phyloP scores from a whole-genome alignment of 2,329 filamentous ascomycete genomes.

The Ophiostoma sp. region DNA sequence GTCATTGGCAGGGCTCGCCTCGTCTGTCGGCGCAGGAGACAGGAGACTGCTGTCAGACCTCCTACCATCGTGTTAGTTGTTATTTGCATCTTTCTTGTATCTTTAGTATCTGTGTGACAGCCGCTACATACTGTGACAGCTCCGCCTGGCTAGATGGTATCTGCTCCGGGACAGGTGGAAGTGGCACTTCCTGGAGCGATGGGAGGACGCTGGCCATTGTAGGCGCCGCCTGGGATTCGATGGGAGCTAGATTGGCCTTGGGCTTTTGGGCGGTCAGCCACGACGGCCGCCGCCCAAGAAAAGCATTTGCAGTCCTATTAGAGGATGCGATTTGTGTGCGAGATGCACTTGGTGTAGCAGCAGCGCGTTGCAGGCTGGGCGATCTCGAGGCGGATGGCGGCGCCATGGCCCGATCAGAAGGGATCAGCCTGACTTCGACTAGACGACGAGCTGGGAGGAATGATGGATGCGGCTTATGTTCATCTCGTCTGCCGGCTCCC shows the following conservation, averaged over 20 bases:
- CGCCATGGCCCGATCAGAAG: neutral
- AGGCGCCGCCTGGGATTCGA: too few species aligned
- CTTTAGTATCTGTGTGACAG: too few species aligned
- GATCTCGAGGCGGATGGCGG: constrained; percentile 2
- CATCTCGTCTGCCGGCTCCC: neutral
- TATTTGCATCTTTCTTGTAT: too few species aligned
- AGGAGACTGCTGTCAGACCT: constrained; percentile 42
- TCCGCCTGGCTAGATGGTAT: neutral
- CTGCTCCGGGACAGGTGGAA: neutral
- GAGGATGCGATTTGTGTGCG: constrained; percentile 27
- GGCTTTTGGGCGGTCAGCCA: constrained; percentile 29
- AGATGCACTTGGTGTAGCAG: neutral
- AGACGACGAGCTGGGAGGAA: too few species aligned
- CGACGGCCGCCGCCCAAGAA: constrained; percentile 31
- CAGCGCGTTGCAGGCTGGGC: neutral
- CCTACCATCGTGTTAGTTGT: constrained; percentile 15
- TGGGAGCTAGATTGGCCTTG: neutral
- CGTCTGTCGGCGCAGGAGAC: constrained; percentile 59
- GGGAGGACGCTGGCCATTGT: neutral
- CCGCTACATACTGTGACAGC: neutral
- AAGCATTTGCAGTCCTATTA: constrained; percentile 33
- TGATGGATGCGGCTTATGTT: neutral
- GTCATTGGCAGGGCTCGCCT: constrained; percentile 43
- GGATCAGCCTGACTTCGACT: neutral
- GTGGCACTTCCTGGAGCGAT: neutral